Base-by-base conservation (phyloP, 1,284 basidiomycete species). In the Ganoderma sp. region DNA sequence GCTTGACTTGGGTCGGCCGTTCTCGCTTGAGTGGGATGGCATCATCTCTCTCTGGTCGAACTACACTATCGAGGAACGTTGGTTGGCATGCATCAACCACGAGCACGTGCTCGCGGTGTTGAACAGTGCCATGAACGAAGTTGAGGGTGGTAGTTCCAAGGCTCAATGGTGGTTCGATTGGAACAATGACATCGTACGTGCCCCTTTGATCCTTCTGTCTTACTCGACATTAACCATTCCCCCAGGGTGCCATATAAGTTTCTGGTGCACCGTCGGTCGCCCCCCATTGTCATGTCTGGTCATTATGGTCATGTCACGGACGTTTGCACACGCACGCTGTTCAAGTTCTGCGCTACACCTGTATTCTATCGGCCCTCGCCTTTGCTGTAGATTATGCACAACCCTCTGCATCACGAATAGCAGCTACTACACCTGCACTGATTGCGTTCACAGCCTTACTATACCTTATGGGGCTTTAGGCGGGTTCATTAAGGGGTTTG, bases 41-140 rank as follows among this genome's bases (percentile, higher is more conserved):
- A 41, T 59, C 57, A 19, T 59, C 12, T 59, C 57, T 34, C 57
- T 59, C 14, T 59, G 57, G 57, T 59, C 57, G 57, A 59, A 39
- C 22, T 34, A 59, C 17, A 59, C 15, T 37, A 10, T 37, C 2
- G 57, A 59, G 39, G 57, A 37, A 41, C 32, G 39, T 19, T 59
- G 28, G 28, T 9, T 34, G 12, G 28, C 28, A 2, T 59, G 32
- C 6, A 9, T 10, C 6, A 37, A 59, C 22, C 19, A 59, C 22
- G 57, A 59, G n/a, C 28, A 59, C n/a, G 39, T 59, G 2, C 28
- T 59, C 19, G 22, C 34, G 3, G 39, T 59, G n/a, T 22, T 59
- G 57, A 14, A 19, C n/a, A 19, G 19, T 2, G 57, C n/a, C 19
- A 59, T 59, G 57, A 59, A 59, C 6, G 57, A 37, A 28, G 34